Evolutionary conservation across 192 early-diverging fungal species (phyloP), one percentile per base, ranked within the genome.

Genomic region (Borealophlyctis nickersoniae): DNA sequence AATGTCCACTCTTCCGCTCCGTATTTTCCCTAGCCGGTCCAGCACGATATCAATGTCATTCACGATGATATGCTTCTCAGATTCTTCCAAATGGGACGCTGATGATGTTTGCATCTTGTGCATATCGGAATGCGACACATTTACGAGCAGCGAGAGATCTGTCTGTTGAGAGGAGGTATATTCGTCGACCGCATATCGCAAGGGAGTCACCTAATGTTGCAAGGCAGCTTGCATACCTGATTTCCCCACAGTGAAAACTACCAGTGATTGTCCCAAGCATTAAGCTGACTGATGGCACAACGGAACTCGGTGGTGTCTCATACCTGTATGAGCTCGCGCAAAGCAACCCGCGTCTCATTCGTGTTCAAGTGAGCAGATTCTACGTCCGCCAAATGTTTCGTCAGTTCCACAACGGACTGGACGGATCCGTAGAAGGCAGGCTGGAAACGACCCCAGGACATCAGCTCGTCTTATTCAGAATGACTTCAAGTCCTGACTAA

Each of bases 201-300:
- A 48, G 9, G n/a, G 39, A n/a, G n/a, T n/a, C n/a, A n/a, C 14
- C 16, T 16, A n/a, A 34, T 2, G 35, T 33, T 11, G 36, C 14
- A 13, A n/a, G n/a, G 13, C 16, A 16, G 33, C 1, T 33, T 35
- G 29, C 33, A 9, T 22, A 58, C 87, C 31, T 89, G 87, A 77
- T 96, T 96, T 2, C 94, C 94, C 94, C 94, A 96, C 49, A 96
- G 73, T 27, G 82, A 88, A 30, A 91, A 80, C 69, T 89, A 31
- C 81, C 67, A 66, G 49, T 0, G 2, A 56, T 3, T 49, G 19
- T 16, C 36, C 34, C n/a, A n/a, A n/a, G n/a, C n/a, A n/a, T n/a
- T n/a, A n/a, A n/a, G n/a, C n/a, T n/a, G n/a, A n/a, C n/a, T n/a
- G n/a, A n/a, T n/a, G n/a, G n/a, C n/a, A n/a, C n/a, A n/a, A n/a